Evolutionary conservation across 1,284 basidiomycete species (phyloP).

Genomic region (Fomitopsis palustris): DNA sequence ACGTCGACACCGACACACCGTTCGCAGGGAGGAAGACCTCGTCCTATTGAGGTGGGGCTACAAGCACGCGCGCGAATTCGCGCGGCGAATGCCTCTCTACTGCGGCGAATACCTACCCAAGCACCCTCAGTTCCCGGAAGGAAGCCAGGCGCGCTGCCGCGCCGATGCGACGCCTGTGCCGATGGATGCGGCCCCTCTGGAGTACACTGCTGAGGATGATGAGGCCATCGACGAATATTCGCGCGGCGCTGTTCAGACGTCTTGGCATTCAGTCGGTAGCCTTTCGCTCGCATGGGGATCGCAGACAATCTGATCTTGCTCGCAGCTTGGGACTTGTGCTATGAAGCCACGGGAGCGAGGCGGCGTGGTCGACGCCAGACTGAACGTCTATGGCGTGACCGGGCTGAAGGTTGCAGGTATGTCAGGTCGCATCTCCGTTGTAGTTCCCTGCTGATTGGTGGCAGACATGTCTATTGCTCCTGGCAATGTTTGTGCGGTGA

Average conservation of each 20-base stretch:
- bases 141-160: constrained; percentile 39
- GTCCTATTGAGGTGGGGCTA: constrained; percentile 50
- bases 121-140: constrained; percentile 49
- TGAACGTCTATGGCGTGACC: constrained; percentile 62
- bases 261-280: constrained; percentile 52
- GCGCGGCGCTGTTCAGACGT: constrained; percentile 22
- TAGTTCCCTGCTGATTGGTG: neutral
- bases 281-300: neutral
- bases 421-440: neutral
- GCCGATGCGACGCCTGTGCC: constrained; percentile 33
- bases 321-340: constrained; percentile 59
- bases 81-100: constrained; percentile 52
- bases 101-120: constrained; percentile 44
- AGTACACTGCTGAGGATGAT: constrained; percentile 56
- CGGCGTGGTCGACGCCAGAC: constrained; percentile 57
- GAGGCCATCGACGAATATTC: constrained; percentile 42
- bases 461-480: constrained; percentile 45
- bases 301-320: neutral
- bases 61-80: constrained; percentile 56
- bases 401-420: constrained; percentile 54
- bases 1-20: neutral
- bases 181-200: constrained; percentile 41
- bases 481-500: constrained; percentile 39
- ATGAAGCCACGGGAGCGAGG: constrained; percentile 57
- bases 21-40: constrained; percentile 40